Conservation (phyloP, 768 basidiomycete genomes). For the Tricholoma matsutake region DNA sequence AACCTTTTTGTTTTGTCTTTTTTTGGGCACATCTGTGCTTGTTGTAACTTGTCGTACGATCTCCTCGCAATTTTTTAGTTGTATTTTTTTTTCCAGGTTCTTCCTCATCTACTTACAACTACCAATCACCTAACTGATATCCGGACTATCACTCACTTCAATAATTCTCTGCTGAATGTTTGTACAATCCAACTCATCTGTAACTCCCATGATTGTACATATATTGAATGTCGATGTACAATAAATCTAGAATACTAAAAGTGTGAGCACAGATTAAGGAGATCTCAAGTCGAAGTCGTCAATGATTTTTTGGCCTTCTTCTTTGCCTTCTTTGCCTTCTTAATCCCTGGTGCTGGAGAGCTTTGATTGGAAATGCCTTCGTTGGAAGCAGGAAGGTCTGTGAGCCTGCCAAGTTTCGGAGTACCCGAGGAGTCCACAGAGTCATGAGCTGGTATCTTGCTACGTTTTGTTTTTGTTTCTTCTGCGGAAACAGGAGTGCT, state of each 20-base stretch:
- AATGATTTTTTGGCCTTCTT: slow-evolving; percentile 30
- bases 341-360: slow-evolving; percentile 8
- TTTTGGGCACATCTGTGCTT: not conserved
- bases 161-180: slow-evolving; percentile 3
- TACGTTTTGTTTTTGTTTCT: slow-evolving; percentile 8
- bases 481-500: not conserved
- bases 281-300: slow-evolving; percentile 1
- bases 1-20: not conserved
- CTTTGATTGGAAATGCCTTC: not conserved
- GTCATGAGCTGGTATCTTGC: slow-evolving; percentile 14
- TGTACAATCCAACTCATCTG: slow-evolving; percentile 1
- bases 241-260: not conserved
- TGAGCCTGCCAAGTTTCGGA: slow-evolving; percentile 1
- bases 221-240: not conserved
- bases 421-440: slow-evolving; percentile 6
- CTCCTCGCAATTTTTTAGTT: not conserved
- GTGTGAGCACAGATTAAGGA: not conserved
- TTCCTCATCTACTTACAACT: not conserved
- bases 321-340: slow-evolving; percentile 31
- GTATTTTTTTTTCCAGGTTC: not conserved
- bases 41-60: not conserved
- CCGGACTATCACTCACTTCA: not conserved
- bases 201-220: not conserved
- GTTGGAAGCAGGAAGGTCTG: not conserved
- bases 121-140: not conserved